Evolutionary conservation across 75 land plant genomes (phyloP).

Genomic region (Selaginella tamariscina): DNA sequence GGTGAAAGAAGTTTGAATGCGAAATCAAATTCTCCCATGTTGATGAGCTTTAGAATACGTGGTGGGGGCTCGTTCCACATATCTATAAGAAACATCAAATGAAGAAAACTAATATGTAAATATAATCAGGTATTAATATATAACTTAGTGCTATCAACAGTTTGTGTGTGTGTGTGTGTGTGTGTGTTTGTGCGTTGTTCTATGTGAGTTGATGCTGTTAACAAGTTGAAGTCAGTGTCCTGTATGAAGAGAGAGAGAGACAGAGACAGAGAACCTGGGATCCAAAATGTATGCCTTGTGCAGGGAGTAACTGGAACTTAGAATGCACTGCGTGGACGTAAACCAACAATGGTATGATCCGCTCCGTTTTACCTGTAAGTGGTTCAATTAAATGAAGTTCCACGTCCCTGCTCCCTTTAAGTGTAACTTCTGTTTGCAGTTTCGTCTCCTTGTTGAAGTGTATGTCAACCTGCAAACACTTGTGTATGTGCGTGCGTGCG

Average conservation of each 20-base stretch:
- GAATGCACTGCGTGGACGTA: constrained; percentile 21
- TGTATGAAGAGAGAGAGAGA: too few species aligned
- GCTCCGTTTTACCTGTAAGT: constrained; percentile 14
- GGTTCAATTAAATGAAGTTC: constrained; percentile 17
- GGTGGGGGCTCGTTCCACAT: constrained; percentile 19
- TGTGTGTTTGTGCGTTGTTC: too few species aligned
- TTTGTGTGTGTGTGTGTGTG: too few species aligned
- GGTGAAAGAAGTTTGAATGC: constrained; percentile 12
- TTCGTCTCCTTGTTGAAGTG: constrained; percentile 26
- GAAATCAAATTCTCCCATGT: constrained; percentile 19
- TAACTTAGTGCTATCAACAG: too few species aligned
- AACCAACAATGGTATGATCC: constrained; percentile 11
- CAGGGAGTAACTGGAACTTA: constrained; percentile 19
- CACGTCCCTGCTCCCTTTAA: constrained; percentile 16
- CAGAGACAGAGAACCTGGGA: too few species aligned
- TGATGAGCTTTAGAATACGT: constrained; percentile 14
- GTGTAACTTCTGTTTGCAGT: constrained; percentile 16
- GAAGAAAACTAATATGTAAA: too few species aligned
- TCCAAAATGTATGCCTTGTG: constrained; percentile 30
- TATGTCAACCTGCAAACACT: constrained; percentile 20
- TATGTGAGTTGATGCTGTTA: too few species aligned
- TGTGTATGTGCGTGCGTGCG: not conserved
- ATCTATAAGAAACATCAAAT: too few species aligned
- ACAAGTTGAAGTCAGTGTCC: too few species aligned
- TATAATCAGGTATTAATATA: too few species aligned